Evolutionary conservation across 441 rosid genomes (phyloP).

Genomic region (Arabidopsis lyrata): DNA sequence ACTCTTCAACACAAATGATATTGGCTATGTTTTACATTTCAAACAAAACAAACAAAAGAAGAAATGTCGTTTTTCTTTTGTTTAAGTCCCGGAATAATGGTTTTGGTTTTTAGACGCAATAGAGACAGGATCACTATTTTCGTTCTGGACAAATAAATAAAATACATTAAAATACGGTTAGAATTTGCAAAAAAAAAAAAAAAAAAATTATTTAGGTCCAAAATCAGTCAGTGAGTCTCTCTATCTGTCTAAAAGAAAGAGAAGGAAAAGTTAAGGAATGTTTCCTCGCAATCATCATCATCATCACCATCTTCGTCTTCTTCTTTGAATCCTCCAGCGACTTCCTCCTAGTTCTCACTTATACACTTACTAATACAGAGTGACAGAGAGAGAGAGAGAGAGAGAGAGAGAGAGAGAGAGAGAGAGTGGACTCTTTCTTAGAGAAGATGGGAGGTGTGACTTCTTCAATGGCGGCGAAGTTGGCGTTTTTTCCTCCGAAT

Average conservation of each 20-base stretch:
- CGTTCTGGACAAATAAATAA: background rate
- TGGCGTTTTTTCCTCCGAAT: conserved; percentile 76
- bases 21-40: background rate
- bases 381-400: too few species aligned
- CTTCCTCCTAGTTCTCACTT: background rate
- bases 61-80: background rate
- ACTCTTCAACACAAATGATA: background rate
- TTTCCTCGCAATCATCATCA: conserved; percentile 45
- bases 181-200: too few species aligned
- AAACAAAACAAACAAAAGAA: background rate
- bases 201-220: conserved; percentile 15
- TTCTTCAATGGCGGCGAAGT: conserved; percentile 82
- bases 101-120: conserved; percentile 15
- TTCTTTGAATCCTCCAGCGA: conserved; percentile 26
- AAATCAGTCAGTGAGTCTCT: conserved; percentile 2
- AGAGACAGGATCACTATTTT: conserved; percentile 35
- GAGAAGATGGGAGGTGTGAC: conserved; percentile 72
- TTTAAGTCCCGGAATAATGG: background rate
- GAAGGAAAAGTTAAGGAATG: conserved; percentile 40
- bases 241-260: conserved; percentile 31
- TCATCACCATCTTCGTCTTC: conserved; percentile 26
- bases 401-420: background rate
- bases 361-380: background rate
- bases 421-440: conserved; percentile 9
- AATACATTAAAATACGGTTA: background rate